phyloP scores from a whole-genome alignment of 768 basidiomycete genomes.

The Tulasnella sp. region DNA sequence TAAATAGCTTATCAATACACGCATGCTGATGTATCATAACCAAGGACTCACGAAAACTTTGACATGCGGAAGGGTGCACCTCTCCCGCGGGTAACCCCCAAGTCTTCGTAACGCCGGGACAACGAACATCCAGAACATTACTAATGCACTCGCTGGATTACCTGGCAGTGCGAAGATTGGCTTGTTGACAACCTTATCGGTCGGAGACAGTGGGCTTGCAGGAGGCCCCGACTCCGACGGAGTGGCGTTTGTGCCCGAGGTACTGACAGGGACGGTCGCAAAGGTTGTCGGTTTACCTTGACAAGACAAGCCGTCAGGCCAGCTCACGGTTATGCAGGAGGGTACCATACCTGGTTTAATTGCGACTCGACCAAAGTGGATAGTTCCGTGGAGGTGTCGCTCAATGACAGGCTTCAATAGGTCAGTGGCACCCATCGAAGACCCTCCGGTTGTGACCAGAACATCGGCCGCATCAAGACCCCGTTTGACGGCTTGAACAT shows the following conservation, averaged over 20 bases:
- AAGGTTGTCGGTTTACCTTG: slow-evolving; percentile 76
- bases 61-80: slow-evolving; percentile 48
- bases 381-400: slow-evolving; percentile 54
- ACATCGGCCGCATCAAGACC: slow-evolving; percentile 59
- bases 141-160: slow-evolving; percentile 79
- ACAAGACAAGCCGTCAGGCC: background rate
- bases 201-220: background rate
- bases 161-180: slow-evolving; percentile 78
- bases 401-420: slow-evolving; percentile 83
- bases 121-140: slow-evolving; percentile 76
- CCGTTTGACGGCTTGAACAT: slow-evolving; percentile 41
- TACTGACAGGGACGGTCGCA: slow-evolving; percentile 49
- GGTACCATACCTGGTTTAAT: slow-evolving; percentile 42
- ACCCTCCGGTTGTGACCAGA: slow-evolving; percentile 76
- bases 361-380: slow-evolving; percentile 78
- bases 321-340: background rate
- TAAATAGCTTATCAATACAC: background rate
- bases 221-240: background rate
- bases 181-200: slow-evolving; percentile 32
- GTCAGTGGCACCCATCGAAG: slow-evolving; percentile 83
- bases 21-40: background rate
- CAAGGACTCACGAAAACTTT: slow-evolving; percentile 40
- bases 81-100: slow-evolving; percentile 48
- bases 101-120: slow-evolving; percentile 62
- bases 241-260: background rate